Percentiles rank a stretch among this genome's conserved stretches.
Evolutionary conservation across 75 land plant genomes (phyloP).

Genomic region (Pinus tabuliformis): DNA sequence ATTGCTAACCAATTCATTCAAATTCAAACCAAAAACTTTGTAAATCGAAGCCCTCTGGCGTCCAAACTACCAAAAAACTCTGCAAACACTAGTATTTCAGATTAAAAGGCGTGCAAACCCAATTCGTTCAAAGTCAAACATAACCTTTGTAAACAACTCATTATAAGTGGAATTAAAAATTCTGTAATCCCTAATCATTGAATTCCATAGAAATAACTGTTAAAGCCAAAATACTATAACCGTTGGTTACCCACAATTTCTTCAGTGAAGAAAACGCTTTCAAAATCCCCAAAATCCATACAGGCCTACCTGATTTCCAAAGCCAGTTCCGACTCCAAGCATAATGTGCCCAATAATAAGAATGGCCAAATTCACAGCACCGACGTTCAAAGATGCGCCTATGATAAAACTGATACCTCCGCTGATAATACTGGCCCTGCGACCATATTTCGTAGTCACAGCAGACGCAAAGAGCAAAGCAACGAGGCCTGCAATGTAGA

Average conservation of each 20-base stretch:
- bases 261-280: slow-evolving; percentile 5
- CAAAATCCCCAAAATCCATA: neutral
- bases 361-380: slow-evolving; percentile 56
- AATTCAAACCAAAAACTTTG: neutral
- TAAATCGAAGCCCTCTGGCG: neutral
- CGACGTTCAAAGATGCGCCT: slow-evolving; percentile 57
- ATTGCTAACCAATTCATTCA: neutral
- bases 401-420: slow-evolving; percentile 68
- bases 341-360: slow-evolving; percentile 67
- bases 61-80: no score
- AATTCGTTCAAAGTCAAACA: no score
- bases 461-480: slow-evolving; percentile 67
- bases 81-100: no score
- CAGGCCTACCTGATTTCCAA: slow-evolving; percentile 75
- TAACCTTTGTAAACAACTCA: neutral
- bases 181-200: no score
- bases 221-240: slow-evolving; percentile 70
- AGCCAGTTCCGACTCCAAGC: slow-evolving; percentile 80
- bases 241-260: slow-evolving; percentile 64
- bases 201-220: no score
- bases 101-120: no score
- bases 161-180: no score
- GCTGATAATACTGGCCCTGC: slow-evolving; percentile 56
- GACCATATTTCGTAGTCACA: slow-evolving; percentile 54
- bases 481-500: slow-evolving; percentile 78